Evolutionary conservation across 306 rosid species (phyloP), one percentile per base, ranked within the genome.

Genomic region (Luffa acutangula): DNA sequence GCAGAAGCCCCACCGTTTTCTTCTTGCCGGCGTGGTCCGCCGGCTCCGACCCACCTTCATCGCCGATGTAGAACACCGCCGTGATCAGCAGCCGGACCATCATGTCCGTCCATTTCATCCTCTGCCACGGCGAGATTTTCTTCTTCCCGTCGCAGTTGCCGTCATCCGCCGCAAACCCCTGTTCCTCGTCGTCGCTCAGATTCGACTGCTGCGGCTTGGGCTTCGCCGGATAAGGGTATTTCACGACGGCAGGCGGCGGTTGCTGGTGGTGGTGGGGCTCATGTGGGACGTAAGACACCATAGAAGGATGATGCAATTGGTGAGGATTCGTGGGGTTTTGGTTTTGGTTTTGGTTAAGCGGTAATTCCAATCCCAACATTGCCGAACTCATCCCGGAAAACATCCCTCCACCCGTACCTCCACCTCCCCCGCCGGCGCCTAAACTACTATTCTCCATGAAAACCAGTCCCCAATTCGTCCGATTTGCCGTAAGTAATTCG

Each of bases 101-200:
- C 17, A 87, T 86, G 21, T 90, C 94, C 0, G 97, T 95, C 99
- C 99, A 95, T 85, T 91, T 95, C 97, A 95, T 95, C 82, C 99
- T 90, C 82, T 95, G 99, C 99, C 99, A 95, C 0, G 92, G 97
- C 6, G 97, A 90, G 2, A 83, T 77, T 34, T 89, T 94, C 87
- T 78, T 89, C 83, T 91, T 92, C 53, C 85, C 89, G 48, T 92
- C 93, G 3, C 86, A 87, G 7, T 83, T 65, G 45, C 62, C 79
- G 41, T 89, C 93, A 17, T 87, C 93, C 14, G 78, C 86, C 3
- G 80, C 85, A 6, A 88, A 82, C 5, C 85, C 88, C 6, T 83
- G 87, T 13, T 92, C 97, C 7, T 93, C 97, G 6, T 93, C 97
- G 78, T 93, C 99, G 60, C 97, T 95, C 1, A 82, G 84, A n/a